Evolutionary conservation across 2,329 filamentous ascomycete genomes (phyloP), one percentile per base, ranked within the genome.

Genomic region (Colletotrichum sp.): DNA sequence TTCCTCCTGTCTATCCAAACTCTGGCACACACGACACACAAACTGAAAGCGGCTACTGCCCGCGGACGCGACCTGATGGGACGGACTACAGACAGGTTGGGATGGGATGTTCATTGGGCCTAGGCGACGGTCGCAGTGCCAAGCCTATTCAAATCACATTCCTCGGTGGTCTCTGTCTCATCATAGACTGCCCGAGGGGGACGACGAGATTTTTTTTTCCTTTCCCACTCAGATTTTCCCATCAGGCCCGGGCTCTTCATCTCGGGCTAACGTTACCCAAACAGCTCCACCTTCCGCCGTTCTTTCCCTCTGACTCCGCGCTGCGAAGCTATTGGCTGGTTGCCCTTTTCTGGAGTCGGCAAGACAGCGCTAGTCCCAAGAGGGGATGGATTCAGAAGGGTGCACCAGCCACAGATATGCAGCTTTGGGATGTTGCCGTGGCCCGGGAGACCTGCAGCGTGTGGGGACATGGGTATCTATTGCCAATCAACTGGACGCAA

Each of bases 401-500:
- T 16, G 36, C 74, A 76, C 57, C 65, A 74, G 74, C 74, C 74
- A 76, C 70, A 69, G 64, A 73, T 65, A 60, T 69, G 57, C 59
- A 73, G 26, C 70, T 63, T 63, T 52, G 59, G 59, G 21, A 26
- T 66, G 49, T 66, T 72, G 72, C 72, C 72, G 72, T 62, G 68
- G 69, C 26, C 72, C 62, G 69, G 72, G 64, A 73, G 57, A 76
- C 69, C 59, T 68, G 70, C 71, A 69, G 59, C 59, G 30, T 59
- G 30, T 75, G 74, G 74, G 9, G 34, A 59, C 21, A 73, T 60
- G 70, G 57, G 30, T 69, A 76, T 73, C 70, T 76, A 55, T 69
- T 65, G 62, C 64, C 74, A 73, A 76, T 76, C 74, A 76, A 73
- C 60, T 66, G 28, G 65, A 65, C 74, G 64, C 74, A 76, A 52